These are phyloP conservation scores for Conticribra weissflogii DNA, from an alignment of 108 stramenopile species.

Conservation along the genomic window DNA sequence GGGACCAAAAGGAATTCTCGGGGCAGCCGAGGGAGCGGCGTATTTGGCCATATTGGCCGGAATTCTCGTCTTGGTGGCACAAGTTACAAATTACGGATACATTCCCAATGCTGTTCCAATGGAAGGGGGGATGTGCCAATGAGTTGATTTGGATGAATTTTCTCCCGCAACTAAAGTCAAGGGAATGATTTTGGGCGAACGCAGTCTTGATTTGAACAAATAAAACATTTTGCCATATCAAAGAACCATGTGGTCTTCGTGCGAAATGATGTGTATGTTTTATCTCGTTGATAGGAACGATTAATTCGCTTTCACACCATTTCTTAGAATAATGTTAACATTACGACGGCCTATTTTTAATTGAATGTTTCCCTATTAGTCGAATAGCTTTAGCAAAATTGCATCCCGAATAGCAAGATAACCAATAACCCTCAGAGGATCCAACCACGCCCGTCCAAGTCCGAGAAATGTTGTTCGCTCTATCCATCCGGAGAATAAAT, in stretches of 20 bases:
- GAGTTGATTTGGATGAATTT: background rate
- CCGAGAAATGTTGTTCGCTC: constrained; percentile 76
- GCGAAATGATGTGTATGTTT: too few species aligned
- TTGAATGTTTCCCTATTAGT: too few species aligned
- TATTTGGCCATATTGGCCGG: constrained; percentile 69
- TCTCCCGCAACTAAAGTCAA: too few species aligned
- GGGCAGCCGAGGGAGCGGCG: constrained; percentile 72
- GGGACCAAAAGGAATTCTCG: constrained; percentile 69
- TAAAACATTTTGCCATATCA: too few species aligned
- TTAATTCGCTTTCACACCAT: too few species aligned
- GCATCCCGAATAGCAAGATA: constrained; percentile 84
- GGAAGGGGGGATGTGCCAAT: constrained; percentile 82
- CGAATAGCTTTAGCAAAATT: constrained; percentile 73
- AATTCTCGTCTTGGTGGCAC: constrained; percentile 61
- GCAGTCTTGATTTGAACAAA: too few species aligned
- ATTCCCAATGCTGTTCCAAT: constrained; percentile 86
- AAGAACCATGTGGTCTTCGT: too few species aligned
- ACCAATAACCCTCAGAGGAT: constrained; percentile 74
- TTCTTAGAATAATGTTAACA: too few species aligned
- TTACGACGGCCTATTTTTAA: too few species aligned
- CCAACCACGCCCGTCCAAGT: constrained; percentile 85
- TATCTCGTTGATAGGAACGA: too few species aligned
- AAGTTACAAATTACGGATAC: constrained; percentile 77
- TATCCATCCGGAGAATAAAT: constrained; percentile 84
- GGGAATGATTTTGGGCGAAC: too few species aligned